Conservation (phyloP, 257 asterid species). For the Salvia hispanica region DNA sequence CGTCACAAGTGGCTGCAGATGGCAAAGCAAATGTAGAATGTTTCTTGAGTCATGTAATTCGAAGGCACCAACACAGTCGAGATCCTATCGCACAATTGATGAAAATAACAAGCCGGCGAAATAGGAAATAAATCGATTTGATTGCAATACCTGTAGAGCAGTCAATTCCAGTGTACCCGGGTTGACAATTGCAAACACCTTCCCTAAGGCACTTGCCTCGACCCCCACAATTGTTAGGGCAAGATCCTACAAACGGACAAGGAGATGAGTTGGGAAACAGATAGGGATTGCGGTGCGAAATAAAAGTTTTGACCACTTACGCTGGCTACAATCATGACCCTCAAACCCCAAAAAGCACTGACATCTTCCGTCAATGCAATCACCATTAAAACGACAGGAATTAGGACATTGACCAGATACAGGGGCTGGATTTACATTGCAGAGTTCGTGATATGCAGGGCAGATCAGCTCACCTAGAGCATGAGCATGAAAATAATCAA, state of each 20-base stretch:
- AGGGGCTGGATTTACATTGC: slow-evolving; percentile 63
- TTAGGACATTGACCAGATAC: slow-evolving; percentile 75
- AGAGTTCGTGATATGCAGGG: slow-evolving; percentile 93
- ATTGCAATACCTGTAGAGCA: slow-evolving; percentile 81
- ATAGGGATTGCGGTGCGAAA: not conserved
- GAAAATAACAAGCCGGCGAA: not conserved
- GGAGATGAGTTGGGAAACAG: not conserved
- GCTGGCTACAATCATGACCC: slow-evolving; percentile 85
- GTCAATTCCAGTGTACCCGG: slow-evolving; percentile 84
- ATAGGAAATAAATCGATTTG: slow-evolving; percentile 22
- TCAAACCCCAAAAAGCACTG: slow-evolving; percentile 88
- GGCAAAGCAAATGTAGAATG: not conserved
- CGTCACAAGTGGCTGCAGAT: slow-evolving; percentile 82
- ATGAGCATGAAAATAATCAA: not conserved
- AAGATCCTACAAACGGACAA: slow-evolving; percentile 51
- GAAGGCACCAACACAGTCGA: not conserved
- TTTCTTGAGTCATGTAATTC: not conserved
- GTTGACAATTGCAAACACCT: slow-evolving; percentile 73
- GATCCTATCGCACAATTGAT: not conserved
- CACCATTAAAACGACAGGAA: slow-evolving; percentile 85
- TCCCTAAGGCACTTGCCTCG: slow-evolving; percentile 68
- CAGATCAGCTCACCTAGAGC: slow-evolving; percentile 81
- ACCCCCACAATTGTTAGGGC: slow-evolving; percentile 64
- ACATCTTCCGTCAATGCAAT: slow-evolving; percentile 84
- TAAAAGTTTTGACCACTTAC: slow-evolving; percentile 34